Conservation (phyloP, 2,329 filamentous ascomycete species). For the Westerdykella ornata region DNA sequence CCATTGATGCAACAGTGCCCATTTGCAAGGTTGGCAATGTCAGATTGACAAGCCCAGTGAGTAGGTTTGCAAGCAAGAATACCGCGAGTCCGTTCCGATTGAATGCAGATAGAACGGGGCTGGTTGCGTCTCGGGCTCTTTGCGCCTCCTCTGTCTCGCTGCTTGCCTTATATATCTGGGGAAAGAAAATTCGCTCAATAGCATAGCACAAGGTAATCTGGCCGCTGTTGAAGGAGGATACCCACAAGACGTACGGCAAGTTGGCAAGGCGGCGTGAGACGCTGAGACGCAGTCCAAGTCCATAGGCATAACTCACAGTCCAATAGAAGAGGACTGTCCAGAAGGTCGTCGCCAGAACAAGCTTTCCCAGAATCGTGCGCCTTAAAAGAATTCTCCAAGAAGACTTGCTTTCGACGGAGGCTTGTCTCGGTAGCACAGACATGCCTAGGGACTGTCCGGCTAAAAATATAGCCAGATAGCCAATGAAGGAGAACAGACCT, state of each 20-base stretch:
- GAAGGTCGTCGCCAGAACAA: conserved; percentile 57
- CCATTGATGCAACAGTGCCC: conserved; percentile 59
- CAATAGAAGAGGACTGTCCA: conserved; percentile 68
- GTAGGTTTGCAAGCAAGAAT: conserved; percentile 80
- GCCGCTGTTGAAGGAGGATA: conserved; percentile 81
- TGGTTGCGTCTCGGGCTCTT: conserved; percentile 64
- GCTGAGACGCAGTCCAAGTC: conserved; percentile 55
- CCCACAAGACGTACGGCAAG: conserved; percentile 87
- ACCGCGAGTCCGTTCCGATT: conserved; percentile 83
- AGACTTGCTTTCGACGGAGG: conserved; percentile 41
- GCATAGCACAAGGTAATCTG: conserved; percentile 73
- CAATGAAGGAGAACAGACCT: conserved; percentile 88
- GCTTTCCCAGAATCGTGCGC: conserved; percentile 54
- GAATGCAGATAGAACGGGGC: conserved; percentile 70
- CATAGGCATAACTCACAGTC: conserved; percentile 60
- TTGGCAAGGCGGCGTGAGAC: conserved; percentile 90
- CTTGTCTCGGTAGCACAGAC: conserved; percentile 60
- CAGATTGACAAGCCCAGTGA: conserved; percentile 87
- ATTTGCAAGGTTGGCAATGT: conserved; percentile 74
- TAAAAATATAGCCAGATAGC: conserved; percentile 92
- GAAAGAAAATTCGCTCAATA: conserved; percentile 74
- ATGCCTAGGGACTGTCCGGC: conserved; percentile 79
- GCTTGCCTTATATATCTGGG: conserved; percentile 56
- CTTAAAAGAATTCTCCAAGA: conserved; percentile 44
- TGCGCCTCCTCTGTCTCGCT: conserved; percentile 54